Base-by-base conservation (phyloP, 768 basidiomycete species). In the Auricularia sp. region DNA sequence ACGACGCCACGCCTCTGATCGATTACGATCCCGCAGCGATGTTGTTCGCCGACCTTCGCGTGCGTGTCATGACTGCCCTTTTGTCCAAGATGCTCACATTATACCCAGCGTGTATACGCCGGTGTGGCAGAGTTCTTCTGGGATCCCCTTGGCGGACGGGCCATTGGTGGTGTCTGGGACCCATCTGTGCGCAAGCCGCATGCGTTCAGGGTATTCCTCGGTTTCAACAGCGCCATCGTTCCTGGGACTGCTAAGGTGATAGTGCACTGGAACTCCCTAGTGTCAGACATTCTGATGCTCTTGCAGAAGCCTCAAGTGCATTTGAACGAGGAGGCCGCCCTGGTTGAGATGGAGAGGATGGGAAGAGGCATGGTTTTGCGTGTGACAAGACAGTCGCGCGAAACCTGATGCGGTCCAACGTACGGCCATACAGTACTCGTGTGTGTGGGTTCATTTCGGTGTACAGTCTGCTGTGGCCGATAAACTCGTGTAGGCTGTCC, bases 121-220 rank as follows among this genome's bases (percentile, higher is more conserved):
- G 88, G 92, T 67, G 88, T 88, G 0, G 82, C 91, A 68, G 83
- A 90, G 65, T 80, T 96, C 45, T 99, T 98, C 79, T 84, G 85
- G 69, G 95, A 98, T 68, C 77, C 83, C 0, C 81, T 85, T 39
- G 97, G 97, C 13, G 93, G 94, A 0, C 79, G 83, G 65, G 78
- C 79, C 39, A 88, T 94, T 62, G 94, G 92, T 5, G 86, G 82
- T 0, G 86, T 97, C 1, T 98, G 94, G 92, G 90, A 95, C 70
- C 88, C 92, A 5, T 79, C 78, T 14, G 75, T 92, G 39, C 82
- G 81, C 64, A 76, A 81, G 33, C 75, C 84, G 1, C 78, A 87
- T 58, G 80, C 85, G 3, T 93, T 95, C 79, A 85, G 89, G 67
- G 91, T 93, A 6, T 78, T 94, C 56, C 85, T 89, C 33, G 89